These are phyloP conservation scores for Barbatosphaeria neglecta DNA, from an alignment of 495 filamentous ascomycete species.

Conservation along the genomic window DNA sequence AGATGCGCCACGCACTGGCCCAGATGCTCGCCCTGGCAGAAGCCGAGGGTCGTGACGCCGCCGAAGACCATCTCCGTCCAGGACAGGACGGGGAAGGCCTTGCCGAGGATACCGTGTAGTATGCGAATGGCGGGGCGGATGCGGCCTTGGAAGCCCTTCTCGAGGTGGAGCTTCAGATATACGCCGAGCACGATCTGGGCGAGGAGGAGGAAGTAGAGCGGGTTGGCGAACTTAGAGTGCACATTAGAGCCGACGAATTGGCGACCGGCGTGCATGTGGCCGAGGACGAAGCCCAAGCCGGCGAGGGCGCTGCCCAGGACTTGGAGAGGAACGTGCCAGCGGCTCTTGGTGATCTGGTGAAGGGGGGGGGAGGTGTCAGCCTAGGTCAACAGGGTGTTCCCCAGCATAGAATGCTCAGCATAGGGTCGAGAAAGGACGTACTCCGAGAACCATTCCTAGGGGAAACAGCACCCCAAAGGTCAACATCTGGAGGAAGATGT, in stretches of 20 bases:
- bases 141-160: slow-evolving; percentile 66
- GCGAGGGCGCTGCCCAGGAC: slow-evolving; percentile 62
- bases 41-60: slow-evolving; percentile 86
- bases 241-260: slow-evolving; percentile 69
- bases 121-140: slow-evolving; percentile 62
- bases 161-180: slow-evolving; percentile 82
- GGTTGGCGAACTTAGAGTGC: slow-evolving; percentile 69
- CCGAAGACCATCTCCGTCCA: slow-evolving; percentile 98
- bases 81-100: slow-evolving; percentile 69
- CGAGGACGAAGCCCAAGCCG: slow-evolving; percentile 77
- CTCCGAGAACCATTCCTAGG: slow-evolving; percentile 88
- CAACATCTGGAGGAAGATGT: slow-evolving; percentile 80
- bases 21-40: slow-evolving; percentile 81
- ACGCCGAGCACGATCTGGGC: slow-evolving; percentile 69
- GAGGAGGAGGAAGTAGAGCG: slow-evolving; percentile 65
- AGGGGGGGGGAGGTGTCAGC: slow-evolving; percentile 2
- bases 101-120: slow-evolving; percentile 72
- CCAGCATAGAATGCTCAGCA: not conserved
- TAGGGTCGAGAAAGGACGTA: slow-evolving; percentile 30
- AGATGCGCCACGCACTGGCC: slow-evolving; percentile 95
- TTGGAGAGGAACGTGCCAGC: slow-evolving; percentile 92
- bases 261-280: slow-evolving; percentile 79
- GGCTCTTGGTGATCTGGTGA: slow-evolving; percentile 67
- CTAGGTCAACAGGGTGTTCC: not conserved
- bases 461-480: slow-evolving; percentile 89